Evolutionary conservation across 1,139 yeast species (phyloP), one percentile per base, ranked within the genome.

Genomic region (Geotrichum aggregatum): DNA sequence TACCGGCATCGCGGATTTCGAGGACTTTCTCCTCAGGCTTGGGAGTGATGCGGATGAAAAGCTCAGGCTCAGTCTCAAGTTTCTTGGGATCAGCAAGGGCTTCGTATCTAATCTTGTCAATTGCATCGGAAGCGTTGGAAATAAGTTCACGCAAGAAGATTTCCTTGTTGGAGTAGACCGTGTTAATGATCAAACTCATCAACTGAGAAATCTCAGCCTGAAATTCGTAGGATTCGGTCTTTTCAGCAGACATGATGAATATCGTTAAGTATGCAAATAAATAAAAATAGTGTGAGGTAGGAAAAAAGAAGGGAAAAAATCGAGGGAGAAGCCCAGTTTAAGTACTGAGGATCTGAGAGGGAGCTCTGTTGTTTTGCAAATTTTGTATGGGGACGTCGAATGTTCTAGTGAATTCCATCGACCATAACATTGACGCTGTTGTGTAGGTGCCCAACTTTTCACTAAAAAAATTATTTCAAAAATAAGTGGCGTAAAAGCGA

Each of bases 191-290:
- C 82, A 92, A 84, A 74, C 97, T 87, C 98, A 94, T 87, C 83
- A 94, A 82, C 95, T 92, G 98, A 84, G 98, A 87, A 76, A 92
- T 94, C 89, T 92, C 99, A 82, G 99, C 99, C 75, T 95, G 96
- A 78, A 92, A 92, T 80, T 92, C 98, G 61, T 64, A 70, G 44
- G 71, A 66, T 62, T 70, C 73, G 50, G 68, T 57, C 58, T 62
- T 65, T 51, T 58, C 62, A 44, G 56, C 52, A 54, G 44, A 50
- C 48, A 46, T 54, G 49, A 13, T 18, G 22, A 24, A 38, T n/a
- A n/a, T n/a, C n/a, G n/a, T n/a, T n/a, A n/a, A n/a, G n/a, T n/a
- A n/a, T 10, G 26, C n/a, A 7, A 21, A 8, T 16, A 18, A 38
- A 16, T 34, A 14, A 13, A 14, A 34, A 6, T 7, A 34, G n/a